Percentiles rank a stretch among this genome's conserved stretches.
These are phyloP conservation scores for Diutina rugosa DNA, from an alignment of 1,139 yeast genomes.

Conservation along the genomic window DNA sequence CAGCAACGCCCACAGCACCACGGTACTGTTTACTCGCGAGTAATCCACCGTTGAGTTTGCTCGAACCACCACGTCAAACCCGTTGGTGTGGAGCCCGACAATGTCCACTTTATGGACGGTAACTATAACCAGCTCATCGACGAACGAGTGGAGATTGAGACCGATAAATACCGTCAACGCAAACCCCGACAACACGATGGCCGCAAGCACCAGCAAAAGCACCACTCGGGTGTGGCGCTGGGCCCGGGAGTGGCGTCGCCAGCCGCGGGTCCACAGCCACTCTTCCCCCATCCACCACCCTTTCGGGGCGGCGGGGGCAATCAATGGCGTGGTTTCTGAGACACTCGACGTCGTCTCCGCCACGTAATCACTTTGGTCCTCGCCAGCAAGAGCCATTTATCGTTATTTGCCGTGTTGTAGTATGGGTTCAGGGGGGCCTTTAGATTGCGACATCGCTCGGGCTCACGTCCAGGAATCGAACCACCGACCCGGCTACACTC, in stretches of 20 bases:
- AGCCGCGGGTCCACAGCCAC: neutral
- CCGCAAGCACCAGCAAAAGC: neutral
- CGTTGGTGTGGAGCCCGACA: neutral
- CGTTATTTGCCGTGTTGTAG: neutral
- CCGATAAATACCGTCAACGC: neutral
- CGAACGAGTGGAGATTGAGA: neutral
- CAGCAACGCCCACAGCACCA: neutral
- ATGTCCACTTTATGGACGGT: neutral
- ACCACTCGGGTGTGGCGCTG: neutral
- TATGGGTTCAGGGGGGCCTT: neutral
- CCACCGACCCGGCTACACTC: neutral
- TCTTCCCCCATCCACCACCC: neutral
- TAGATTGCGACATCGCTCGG: neutral
- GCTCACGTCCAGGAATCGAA: neutral
- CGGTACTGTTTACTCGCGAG: neutral
- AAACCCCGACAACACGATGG: neutral
- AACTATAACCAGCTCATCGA: neutral
- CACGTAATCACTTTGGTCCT: neutral
- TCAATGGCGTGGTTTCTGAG: neutral
- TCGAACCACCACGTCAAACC: neutral
- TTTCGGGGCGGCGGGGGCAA: neutral
- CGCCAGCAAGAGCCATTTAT: neutral
- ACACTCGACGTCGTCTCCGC: neutral
- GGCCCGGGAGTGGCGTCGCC: neutral
- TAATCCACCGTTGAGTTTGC: neutral